A percentile compares a stretch with the other conserved stretches of the same genome.
Evolutionary conservation across 2,329 filamentous ascomycete species (phyloP).

Genomic region (Aspergillus intermedius): DNA sequence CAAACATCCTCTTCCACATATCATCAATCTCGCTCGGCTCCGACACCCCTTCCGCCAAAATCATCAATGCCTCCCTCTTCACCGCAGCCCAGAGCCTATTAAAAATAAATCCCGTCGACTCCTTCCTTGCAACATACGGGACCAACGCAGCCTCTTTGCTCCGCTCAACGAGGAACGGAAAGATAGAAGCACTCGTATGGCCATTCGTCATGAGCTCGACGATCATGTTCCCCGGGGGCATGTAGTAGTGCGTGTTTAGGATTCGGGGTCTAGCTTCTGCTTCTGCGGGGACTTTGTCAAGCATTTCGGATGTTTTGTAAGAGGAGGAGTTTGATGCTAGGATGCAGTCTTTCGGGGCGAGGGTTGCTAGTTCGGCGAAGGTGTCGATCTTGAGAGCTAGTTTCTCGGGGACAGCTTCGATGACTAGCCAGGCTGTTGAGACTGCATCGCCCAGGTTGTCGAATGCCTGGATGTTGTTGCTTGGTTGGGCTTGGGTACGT

Average conservation of each 20-base stretch:
- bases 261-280: slow-evolving; percentile 31
- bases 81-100: slow-evolving; percentile 54
- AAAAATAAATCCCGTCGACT: slow-evolving; percentile 50
- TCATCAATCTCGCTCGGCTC: slow-evolving; percentile 46
- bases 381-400: slow-evolving; percentile 44
- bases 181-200: slow-evolving; percentile 36
- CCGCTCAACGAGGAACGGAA: slow-evolving; percentile 41
- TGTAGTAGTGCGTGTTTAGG: slow-evolving; percentile 49
- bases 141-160: slow-evolving; percentile 36
- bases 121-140: slow-evolving; percentile 40
- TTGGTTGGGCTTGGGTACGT: slow-evolving; percentile 22
- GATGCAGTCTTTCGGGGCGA: slow-evolving; percentile 42
- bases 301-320: slow-evolving; percentile 46
- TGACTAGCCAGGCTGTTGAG: slow-evolving; percentile 46
- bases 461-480: slow-evolving; percentile 23
- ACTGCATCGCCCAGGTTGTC: slow-evolving; percentile 38
- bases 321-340: slow-evolving; percentile 49
- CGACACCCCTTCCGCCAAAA: slow-evolving; percentile 47
- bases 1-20: slow-evolving; percentile 41
- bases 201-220: slow-evolving; percentile 53
- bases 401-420: slow-evolving; percentile 50
- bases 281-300: slow-evolving; percentile 34
- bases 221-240: slow-evolving; percentile 40
- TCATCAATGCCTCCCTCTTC: slow-evolving; percentile 46
- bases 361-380: slow-evolving; percentile 42